Evolutionary conservation across 1,284 basidiomycete genomes (phyloP).

Genomic region (Amylostereum areolatum): DNA sequence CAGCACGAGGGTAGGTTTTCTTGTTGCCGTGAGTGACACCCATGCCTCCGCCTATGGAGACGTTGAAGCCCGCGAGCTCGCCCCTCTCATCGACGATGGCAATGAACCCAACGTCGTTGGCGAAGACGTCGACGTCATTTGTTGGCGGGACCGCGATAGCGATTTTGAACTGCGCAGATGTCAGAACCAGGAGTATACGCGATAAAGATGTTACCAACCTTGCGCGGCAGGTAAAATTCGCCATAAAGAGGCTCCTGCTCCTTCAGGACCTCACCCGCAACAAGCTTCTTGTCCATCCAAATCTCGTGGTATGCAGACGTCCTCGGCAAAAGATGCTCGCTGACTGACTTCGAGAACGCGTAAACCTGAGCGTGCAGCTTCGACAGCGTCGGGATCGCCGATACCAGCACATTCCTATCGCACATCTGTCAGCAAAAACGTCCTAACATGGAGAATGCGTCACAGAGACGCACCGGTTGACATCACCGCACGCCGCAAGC

Average conservation of each 20-base stretch:
- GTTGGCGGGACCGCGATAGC: constrained; percentile 94
- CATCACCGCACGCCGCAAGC: constrained; percentile 96
- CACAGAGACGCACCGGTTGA: constrained; percentile 87
- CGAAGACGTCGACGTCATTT: constrained; percentile 95
- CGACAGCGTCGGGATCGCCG: constrained; percentile 86
- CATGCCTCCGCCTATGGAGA: constrained; percentile 94
- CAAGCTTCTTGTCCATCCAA: constrained; percentile 95
- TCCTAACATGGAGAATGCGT: too few relatives aligned
- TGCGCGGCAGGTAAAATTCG: constrained; percentile 93
- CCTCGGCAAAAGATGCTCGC: constrained; percentile 83
- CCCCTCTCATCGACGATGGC: constrained; percentile 78
- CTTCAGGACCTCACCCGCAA: constrained; percentile 86
- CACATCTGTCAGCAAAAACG: constrained; percentile 11
- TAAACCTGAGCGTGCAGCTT: constrained; percentile 83
- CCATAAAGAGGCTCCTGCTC: constrained; percentile 97
- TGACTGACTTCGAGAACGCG: constrained; percentile 82
- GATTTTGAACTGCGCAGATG: constrained; percentile 80
- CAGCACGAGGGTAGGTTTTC: constrained; percentile 94
- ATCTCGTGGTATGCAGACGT: constrained; percentile 98
- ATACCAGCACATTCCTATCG: constrained; percentile 84
- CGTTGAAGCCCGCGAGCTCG: constrained; percentile 84
- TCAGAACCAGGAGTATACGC: constrained; percentile 8
- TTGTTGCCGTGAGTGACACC: constrained; percentile 99
- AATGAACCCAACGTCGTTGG: constrained; percentile 95
- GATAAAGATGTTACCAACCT: constrained; percentile 41